Evolutionary conservation across 208 protist species (phyloP).

Genomic region (Leptomonas seymouri): DNA sequence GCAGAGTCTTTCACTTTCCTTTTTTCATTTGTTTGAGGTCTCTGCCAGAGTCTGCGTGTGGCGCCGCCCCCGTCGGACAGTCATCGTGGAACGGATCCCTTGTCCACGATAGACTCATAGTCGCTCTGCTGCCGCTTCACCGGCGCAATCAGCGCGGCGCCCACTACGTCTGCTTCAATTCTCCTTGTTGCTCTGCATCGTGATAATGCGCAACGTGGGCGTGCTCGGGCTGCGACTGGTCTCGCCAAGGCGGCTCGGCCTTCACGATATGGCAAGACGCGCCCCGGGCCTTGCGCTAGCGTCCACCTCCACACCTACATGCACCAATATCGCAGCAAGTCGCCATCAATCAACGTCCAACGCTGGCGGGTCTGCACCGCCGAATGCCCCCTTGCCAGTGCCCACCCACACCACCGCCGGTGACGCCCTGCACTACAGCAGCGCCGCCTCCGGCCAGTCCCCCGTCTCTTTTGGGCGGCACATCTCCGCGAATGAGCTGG

Average conservation of each 20-base stretch:
- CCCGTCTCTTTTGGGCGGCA: constrained; percentile 22
- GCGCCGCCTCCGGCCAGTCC: constrained; percentile 22
- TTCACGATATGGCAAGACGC: not conserved
- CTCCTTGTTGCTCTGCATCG: not conserved
- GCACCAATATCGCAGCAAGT: not conserved
- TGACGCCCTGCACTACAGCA: constrained; percentile 21
- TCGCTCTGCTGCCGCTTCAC: no score
- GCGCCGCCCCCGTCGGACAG: no score
- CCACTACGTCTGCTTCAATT: not conserved
- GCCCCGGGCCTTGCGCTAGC: not conserved
- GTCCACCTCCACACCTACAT: not conserved
- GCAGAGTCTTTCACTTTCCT: no score
- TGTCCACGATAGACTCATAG: no score
- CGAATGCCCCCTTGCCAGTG: constrained; percentile 18
- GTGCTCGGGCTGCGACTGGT: constrained; percentile 12
- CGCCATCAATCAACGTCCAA: constrained; percentile 21
- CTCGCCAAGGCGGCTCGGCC: not conserved
- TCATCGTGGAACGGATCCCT: no score
- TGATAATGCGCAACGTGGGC: not conserved
- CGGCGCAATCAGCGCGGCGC: not conserved
- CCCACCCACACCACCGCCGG: constrained; percentile 10
- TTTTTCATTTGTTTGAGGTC: no score
- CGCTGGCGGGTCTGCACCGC: constrained; percentile 3
- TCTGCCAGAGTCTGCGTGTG: no score
- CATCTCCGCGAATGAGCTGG: constrained; percentile 64